phyloP scores from a whole-genome alignment of 2,329 filamentous ascomycete genomes.

The Fusarium concolor region DNA sequence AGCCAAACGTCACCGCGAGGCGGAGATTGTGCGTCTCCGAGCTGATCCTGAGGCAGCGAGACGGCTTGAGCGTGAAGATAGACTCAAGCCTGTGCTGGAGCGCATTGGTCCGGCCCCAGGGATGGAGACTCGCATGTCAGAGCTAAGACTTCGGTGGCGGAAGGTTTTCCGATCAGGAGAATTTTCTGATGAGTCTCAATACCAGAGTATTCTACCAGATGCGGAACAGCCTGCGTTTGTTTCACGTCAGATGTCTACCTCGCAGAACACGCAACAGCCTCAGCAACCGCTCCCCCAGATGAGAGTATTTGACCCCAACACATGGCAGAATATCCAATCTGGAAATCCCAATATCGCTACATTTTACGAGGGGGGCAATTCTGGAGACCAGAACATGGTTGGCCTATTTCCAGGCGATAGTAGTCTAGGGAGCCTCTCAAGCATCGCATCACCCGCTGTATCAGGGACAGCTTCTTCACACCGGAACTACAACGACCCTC shows the following conservation, averaged over 20 bases:
- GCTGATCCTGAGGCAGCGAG: conserved; percentile 32
- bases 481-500: conserved; percentile 1
- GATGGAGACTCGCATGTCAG: conserved; percentile 38
- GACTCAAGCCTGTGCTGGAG: conserved; percentile 34
- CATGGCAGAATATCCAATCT: conserved; percentile 21
- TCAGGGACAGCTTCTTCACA: conserved; percentile 21
- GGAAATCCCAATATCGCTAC: conserved; percentile 21
- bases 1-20: conserved; percentile 28
- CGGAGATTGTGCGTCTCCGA: conserved; percentile 26
- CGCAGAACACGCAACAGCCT: neutral
- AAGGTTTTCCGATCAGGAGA: conserved; percentile 31
- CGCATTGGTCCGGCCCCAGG: conserved; percentile 35
- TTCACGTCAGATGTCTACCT: neutral
- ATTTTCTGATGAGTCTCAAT: conserved; percentile 5
- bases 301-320: neutral
- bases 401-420: conserved; percentile 15
- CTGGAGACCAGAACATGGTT: neutral
- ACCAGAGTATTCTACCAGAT: conserved; percentile 13
- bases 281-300: neutral
- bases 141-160: conserved; percentile 30
- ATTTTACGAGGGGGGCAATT: conserved; percentile 22
- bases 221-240: neutral
- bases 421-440: conserved; percentile 29
- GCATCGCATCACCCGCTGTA: conserved; percentile 28
- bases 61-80: conserved; percentile 32